These are phyloP conservation scores for Halophytophthora batemanensis DNA, from an alignment of 352 stramenopile species.

Conservation along the genomic window DNA sequence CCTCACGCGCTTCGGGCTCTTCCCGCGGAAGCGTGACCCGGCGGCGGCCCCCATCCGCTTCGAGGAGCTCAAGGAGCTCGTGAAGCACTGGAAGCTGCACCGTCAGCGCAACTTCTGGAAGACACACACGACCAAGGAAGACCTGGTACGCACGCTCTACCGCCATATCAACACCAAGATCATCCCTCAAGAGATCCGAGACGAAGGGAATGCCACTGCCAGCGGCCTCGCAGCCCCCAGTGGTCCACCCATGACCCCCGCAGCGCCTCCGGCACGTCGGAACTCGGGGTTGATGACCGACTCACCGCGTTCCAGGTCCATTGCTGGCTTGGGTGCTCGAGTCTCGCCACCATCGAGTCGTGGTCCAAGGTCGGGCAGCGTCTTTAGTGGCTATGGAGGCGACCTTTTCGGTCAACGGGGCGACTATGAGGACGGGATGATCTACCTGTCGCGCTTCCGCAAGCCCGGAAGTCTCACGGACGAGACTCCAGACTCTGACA, in stretches of 20 bases:
- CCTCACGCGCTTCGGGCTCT: conserved; percentile 78
- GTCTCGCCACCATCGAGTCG: conserved; percentile 17
- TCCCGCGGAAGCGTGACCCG: conserved; percentile 69
- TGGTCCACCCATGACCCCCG: conserved; percentile 29
- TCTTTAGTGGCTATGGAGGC: conserved; percentile 64
- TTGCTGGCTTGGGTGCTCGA: conserved; percentile 22
- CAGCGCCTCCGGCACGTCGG: conserved; percentile 35
- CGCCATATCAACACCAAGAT: conserved; percentile 88
- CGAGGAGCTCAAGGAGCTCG: conserved; percentile 90
- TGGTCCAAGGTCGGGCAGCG: conserved; percentile 33
- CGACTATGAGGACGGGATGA: conserved; percentile 86
- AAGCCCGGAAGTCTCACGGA: conserved; percentile 45
- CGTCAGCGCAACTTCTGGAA: conserved; percentile 90
- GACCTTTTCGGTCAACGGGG: conserved; percentile 84
- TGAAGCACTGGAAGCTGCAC: conserved; percentile 89
- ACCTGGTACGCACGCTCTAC: conserved; percentile 82
- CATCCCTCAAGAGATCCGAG: conserved; percentile 58
- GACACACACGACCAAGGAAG: conserved; percentile 85
- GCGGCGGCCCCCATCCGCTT: conserved; percentile 78
- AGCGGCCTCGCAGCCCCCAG: conserved; percentile 14
- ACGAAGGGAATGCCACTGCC: too few relatives aligned
- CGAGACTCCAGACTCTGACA: conserved; percentile 9
- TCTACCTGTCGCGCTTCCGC: conserved; percentile 80
- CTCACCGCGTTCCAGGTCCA: conserved; percentile 54
- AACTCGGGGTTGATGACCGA: conserved; percentile 30